Base-by-base conservation (phyloP, 495 filamentous ascomycete species). In the Xanthoparmelia taractica region DNA sequence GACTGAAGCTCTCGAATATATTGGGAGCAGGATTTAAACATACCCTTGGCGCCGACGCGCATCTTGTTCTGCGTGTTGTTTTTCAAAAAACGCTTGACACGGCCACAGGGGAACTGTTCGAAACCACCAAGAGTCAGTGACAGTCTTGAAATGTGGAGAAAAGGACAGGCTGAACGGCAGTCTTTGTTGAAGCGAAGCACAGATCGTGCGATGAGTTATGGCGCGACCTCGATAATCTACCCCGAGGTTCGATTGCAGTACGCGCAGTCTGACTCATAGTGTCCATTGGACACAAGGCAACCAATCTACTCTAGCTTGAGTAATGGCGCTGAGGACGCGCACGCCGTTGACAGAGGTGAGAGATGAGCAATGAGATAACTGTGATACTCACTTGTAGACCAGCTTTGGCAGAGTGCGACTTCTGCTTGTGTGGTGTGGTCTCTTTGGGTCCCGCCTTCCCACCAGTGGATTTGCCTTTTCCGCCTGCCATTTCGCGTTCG, bases 11-110 rank as follows among this genome's bases (percentile, higher is more conserved):
- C n/a, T n/a, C n/a, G 17, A 2, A 23, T 29, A 2, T 20, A n/a
- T 47, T 47, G 57, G 29, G 45, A 15, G n/a, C 43, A 36, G 27
- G 31, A 58, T 20, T 8, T 40, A 27, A 8, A 65, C 73, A 34
- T 76, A 86, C 84, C 84, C 81, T 98, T 98, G 69, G 94, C 94
- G 70, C 94, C 95, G 68, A 98, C 95, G 79, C 94, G 93, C 91
- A 97, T 97, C 83, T 97, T 97, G 78, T 96, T 95, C 71, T 97
- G 94, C 31, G 94, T 97, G 78, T 96, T 96, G 77, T 94, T 94
- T 84, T 97, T 97, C 73, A 98, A 80, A 81, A 97, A 96, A 79
- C 94, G 92, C 87, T 98, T 98, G 73, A 98, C 92, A 87, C 94
- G 95, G 78, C 94, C 94, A 74, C 94, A 98, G 47, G 94, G 94